Conservation (phyloP, 2,329 filamentous ascomycete species). For the Fusarium falciforme region DNA sequence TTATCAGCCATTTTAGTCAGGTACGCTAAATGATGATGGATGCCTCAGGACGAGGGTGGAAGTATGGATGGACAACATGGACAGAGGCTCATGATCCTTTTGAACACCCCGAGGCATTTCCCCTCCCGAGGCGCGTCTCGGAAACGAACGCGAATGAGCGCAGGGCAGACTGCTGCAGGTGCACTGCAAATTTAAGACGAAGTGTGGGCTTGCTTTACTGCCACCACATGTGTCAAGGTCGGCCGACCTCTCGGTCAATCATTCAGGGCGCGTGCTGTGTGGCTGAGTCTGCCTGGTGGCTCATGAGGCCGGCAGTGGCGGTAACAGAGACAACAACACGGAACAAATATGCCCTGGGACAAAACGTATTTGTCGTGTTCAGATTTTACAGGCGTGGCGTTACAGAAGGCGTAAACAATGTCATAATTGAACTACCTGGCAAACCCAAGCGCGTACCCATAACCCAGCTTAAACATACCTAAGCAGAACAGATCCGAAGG, state of each 20-base stretch:
- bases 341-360: not conserved
- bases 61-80: too few species aligned
- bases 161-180: not conserved
- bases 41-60: not conserved
- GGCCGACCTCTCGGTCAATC: not conserved
- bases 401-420: not conserved
- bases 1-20: not conserved
- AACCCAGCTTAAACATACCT: not conserved
- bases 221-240: not conserved
- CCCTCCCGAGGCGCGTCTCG: not conserved
- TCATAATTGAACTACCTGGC: not conserved
- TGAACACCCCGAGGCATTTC: not conserved
- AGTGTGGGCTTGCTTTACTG: not conserved
- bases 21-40: not conserved
- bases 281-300: not conserved
- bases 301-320: not conserved
- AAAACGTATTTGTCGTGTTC: not conserved
- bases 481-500: not conserved
- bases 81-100: not conserved
- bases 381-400: not conserved
- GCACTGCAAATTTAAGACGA: not conserved
- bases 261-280: not conserved
- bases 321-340: not conserved
- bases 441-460: not conserved
- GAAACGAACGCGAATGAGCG: not conserved